A percentile compares a stretch with the other conserved stretches of the same genome.
phyloP scores from a whole-genome alignment of 1,139 yeast species.

The Yamadazyma trypodendri region DNA sequence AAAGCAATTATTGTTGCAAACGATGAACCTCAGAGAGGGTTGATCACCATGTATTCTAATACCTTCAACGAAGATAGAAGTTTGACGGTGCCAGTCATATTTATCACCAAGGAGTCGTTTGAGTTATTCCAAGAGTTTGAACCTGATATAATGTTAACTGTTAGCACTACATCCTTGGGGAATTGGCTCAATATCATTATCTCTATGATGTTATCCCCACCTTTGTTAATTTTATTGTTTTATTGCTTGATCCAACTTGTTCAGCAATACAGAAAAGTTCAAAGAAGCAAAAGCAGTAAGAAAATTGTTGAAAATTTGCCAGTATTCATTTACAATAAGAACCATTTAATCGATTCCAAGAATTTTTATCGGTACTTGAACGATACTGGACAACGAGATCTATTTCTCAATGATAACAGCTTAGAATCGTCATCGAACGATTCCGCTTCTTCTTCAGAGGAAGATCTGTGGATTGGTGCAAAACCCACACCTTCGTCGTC shows the following conservation, averaged over 20 bases:
- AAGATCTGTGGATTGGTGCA: not conserved
- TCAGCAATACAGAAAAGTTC: constrained; percentile 29
- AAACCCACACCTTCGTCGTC: constrained; percentile 23
- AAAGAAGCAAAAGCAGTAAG: constrained; percentile 30
- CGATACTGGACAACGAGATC: constrained; percentile 22
- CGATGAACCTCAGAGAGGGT: constrained; percentile 38
- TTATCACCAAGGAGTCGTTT: constrained; percentile 40
- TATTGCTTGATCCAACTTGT: constrained; percentile 33
- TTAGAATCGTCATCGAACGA: not conserved
- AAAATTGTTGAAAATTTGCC: constrained; percentile 37
- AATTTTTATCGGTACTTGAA: constrained; percentile 29
- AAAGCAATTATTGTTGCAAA: constrained; percentile 40
- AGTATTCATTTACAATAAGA: constrained; percentile 38
- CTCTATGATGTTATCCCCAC: constrained; percentile 47
- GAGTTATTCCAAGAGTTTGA: constrained; percentile 17
- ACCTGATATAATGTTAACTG: constrained; percentile 11
- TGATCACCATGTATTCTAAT: constrained; percentile 45
- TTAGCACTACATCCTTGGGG: constrained; percentile 39
- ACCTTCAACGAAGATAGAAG: constrained; percentile 39
- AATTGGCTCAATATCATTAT: constrained; percentile 40
- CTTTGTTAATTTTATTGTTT: constrained; percentile 37
- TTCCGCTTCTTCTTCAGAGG: not conserved
- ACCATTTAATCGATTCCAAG: constrained; percentile 32
- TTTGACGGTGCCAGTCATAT: constrained; percentile 35
- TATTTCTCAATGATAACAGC: constrained; percentile 5